These are phyloP conservation scores for Pichia sp. DNA, from an alignment of 1,139 yeast species.

Conservation along the genomic window DNA sequence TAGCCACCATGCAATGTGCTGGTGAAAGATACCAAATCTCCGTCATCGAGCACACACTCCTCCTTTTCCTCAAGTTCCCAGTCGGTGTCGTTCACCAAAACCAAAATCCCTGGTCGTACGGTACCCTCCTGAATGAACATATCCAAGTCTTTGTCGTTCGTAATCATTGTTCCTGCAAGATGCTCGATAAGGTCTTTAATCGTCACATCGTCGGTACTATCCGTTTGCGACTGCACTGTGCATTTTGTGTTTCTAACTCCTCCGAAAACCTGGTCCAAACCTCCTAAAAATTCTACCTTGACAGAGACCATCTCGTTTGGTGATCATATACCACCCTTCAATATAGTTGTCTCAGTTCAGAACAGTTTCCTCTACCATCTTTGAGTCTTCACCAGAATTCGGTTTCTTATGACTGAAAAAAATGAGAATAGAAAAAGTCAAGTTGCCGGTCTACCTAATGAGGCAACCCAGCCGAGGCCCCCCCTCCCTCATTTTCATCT, in stretches of 20 bases:
- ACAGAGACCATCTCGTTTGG: slow-evolving; percentile 15
- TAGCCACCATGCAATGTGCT: slow-evolving; percentile 96
- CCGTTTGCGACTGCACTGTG: slow-evolving; percentile 23
- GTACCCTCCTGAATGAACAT: slow-evolving; percentile 79
- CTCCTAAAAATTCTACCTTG: slow-evolving; percentile 37
- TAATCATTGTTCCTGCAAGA: slow-evolving; percentile 53
- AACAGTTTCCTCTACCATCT: too few relatives aligned
- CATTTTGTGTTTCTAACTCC: slow-evolving; percentile 37
- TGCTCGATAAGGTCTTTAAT: slow-evolving; percentile 48
- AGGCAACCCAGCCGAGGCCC: not conserved
- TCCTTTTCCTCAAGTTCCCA: slow-evolving; percentile 96
- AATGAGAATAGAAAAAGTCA: not conserved
- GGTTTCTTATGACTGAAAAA: too few relatives aligned
- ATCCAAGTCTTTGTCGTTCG: slow-evolving; percentile 59
- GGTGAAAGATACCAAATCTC: slow-evolving; percentile 81
- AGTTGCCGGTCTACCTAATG: not conserved
- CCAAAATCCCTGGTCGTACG: slow-evolving; percentile 87
- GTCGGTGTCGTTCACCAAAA: slow-evolving; percentile 88
- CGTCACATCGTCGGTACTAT: slow-evolving; percentile 17
- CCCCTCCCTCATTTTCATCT: too few relatives aligned
- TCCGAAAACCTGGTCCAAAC: slow-evolving; percentile 50
- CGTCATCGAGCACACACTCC: slow-evolving; percentile 65
- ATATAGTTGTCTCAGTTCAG: too few relatives aligned
- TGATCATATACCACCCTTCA: too few relatives aligned
- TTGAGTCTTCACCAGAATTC: too few relatives aligned